A percentile compares a stretch with the other conserved stretches of the same genome.
Conservation (phyloP, 495 filamentous ascomycete species). For the Aspergillus conjunctus region DNA sequence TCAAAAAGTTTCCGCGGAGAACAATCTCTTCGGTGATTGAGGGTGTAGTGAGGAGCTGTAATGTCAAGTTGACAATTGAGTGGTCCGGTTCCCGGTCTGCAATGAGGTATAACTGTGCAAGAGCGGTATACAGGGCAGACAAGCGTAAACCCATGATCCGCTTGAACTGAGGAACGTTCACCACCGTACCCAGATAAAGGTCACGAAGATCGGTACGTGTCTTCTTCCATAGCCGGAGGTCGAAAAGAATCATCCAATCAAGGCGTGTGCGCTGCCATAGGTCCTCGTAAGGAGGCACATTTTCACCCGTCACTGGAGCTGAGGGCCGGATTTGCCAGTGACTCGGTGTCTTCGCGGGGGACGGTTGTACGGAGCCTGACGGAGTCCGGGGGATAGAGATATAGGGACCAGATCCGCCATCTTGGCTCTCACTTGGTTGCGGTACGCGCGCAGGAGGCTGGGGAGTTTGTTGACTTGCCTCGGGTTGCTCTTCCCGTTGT, state of each 20-base stretch:
- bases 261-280: conserved; percentile 83
- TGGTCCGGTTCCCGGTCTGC: conserved; percentile 96
- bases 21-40: conserved; percentile 95
- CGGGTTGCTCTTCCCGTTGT: conserved; percentile 54
- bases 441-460: conserved; percentile 63
- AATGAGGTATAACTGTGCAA: conserved; percentile 94
- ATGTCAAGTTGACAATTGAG: conserved; percentile 94
- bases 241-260: conserved; percentile 96
- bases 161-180: conserved; percentile 94
- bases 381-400: conserved; percentile 45
- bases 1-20: conserved; percentile 92
- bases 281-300: conserved; percentile 75
- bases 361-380: conserved; percentile 35
- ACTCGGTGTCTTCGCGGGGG: conserved; percentile 55
- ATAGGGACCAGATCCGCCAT: conserved; percentile 26
- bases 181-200: conserved; percentile 93
- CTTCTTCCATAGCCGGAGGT: conserved; percentile 95
- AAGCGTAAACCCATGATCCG: conserved; percentile 91
- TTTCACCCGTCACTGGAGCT: conserved; percentile 55
- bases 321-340: conserved; percentile 87
- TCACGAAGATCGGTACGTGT: conserved; percentile 86
- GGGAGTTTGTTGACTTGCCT: conserved; percentile 55
- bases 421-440: conserved; percentile 50
- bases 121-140: conserved; percentile 86
- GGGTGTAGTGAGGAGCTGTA: conserved; percentile 95